Evolutionary conservation across 768 basidiomycete species (phyloP).

Genomic region (Phanerochaete carnosa): DNA sequence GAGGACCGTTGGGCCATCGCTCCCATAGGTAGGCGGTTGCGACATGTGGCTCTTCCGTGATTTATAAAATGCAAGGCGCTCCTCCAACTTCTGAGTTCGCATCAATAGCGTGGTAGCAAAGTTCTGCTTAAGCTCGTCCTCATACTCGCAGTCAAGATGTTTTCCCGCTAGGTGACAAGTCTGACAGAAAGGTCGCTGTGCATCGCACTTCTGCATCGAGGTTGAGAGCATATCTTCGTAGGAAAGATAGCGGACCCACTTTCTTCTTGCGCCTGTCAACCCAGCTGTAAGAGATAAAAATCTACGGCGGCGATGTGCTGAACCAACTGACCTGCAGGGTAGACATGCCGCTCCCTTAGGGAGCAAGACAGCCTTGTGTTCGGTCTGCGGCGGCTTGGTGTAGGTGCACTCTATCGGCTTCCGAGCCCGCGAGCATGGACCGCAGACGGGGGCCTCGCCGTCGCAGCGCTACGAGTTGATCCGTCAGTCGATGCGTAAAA

Average conservation of each 20-base stretch:
- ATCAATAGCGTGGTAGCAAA: slow-evolving; percentile 18
- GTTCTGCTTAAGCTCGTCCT: slow-evolving; percentile 19
- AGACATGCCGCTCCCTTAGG: slow-evolving; percentile 25
- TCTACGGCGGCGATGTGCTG: background rate
- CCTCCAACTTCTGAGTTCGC: slow-evolving; percentile 18
- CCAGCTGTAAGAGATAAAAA: background rate
- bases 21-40: background rate
- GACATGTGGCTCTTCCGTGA: slow-evolving; percentile 5
- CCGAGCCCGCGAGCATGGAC: slow-evolving; percentile 25
- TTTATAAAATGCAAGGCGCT: slow-evolving; percentile 17
- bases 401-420: slow-evolving; percentile 19
- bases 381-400: slow-evolving; percentile 1
- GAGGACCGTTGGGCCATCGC: background rate
- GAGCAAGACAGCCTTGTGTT: slow-evolving; percentile 16
- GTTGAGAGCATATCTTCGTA: background rate
- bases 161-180: slow-evolving; percentile 24
- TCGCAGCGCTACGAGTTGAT: slow-evolving; percentile 19
- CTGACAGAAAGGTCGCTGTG: slow-evolving; percentile 20
- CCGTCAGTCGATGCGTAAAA: background rate
- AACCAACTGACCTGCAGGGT: slow-evolving; percentile 19
- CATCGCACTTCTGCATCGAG: slow-evolving; percentile 23
- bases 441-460: slow-evolving; percentile 19
- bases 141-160: slow-evolving; percentile 21
- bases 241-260: slow-evolving; percentile 4
- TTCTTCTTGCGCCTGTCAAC: slow-evolving; percentile 24